Conservation (phyloP, 148 eudicot genomes). For the Heliosperma pusillum region DNA sequence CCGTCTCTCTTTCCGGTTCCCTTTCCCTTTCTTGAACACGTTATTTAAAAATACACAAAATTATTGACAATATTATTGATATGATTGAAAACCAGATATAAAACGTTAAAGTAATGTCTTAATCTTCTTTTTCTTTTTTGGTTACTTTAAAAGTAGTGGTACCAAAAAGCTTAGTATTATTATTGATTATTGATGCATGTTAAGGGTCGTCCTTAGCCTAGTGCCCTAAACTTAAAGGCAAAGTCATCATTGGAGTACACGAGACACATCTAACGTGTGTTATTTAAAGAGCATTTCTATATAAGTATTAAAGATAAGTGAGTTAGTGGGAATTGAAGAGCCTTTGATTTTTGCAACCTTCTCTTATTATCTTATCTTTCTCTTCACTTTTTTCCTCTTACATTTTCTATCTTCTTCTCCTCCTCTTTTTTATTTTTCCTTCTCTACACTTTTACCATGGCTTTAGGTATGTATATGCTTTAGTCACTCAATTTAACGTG, state of each 20-base stretch:
- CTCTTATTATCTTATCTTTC: not conserved
- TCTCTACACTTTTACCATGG: not conserved
- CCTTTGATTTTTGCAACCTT: not conserved
- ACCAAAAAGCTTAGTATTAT: not conserved
- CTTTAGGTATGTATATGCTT: not conserved
- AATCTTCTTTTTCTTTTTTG: constrained; percentile 1
- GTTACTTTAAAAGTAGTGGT: not conserved
- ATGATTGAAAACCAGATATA: not conserved
- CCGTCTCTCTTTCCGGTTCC: not conserved
- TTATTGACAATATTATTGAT: not conserved
- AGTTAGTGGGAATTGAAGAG: not conserved
- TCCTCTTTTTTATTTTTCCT: not conserved
- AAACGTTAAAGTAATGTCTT: not conserved
- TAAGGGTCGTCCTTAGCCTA: not conserved
- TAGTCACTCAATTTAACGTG: not conserved
- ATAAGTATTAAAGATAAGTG: too few species aligned
- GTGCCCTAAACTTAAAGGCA: not conserved
- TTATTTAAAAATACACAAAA: too few species aligned
- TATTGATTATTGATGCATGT: not conserved
- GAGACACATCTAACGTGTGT: not conserved
- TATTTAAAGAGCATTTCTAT: constrained; percentile 18
- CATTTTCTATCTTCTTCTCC: not conserved
- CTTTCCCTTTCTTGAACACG: not conserved
- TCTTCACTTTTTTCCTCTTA: not conserved
- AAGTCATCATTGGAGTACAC: not conserved